Percentiles rank a stretch among this genome's conserved stretches.
phyloP scores from a whole-genome alignment of 768 basidiomycete genomes.

The Amanita pseudoporphyria region DNA sequence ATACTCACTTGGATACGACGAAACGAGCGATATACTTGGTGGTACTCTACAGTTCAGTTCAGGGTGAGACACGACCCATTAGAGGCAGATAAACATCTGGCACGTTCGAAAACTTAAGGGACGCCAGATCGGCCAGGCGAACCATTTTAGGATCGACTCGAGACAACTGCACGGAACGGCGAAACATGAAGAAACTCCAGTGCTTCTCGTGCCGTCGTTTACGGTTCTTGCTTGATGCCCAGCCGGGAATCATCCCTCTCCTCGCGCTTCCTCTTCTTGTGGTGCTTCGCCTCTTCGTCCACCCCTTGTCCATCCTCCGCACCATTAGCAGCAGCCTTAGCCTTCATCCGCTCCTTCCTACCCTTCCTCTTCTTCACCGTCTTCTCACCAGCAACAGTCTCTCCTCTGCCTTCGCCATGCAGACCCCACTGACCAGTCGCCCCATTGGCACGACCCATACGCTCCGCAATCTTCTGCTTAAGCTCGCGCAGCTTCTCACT shows the following conservation, averaged over 20 bases:
- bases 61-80: too few species aligned
- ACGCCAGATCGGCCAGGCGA: too few species aligned
- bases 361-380: slow-evolving; percentile 53
- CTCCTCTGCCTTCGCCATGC: slow-evolving; percentile 14
- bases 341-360: slow-evolving; percentile 56
- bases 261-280: slow-evolving; percentile 16
- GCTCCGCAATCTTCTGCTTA: slow-evolving; percentile 47
- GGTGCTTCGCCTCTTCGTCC: slow-evolving; percentile 13
- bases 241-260: slow-evolving; percentile 6
- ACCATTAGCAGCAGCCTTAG: slow-evolving; percentile 26
- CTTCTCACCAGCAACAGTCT: slow-evolving; percentile 12
- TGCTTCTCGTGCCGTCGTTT: slow-evolving; percentile 3
- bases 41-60: too few species aligned
- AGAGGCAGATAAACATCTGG: too few species aligned
- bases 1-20: too few species aligned
- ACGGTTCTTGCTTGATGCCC: not conserved
- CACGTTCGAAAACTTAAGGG: too few species aligned
- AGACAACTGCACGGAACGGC: too few species aligned
- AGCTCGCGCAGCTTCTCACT: slow-evolving; percentile 64
- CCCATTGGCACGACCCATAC: slow-evolving; percentile 20
- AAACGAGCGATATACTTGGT: too few species aligned
- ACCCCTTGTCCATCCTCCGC: slow-evolving; percentile 11
- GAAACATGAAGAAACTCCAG: too few species aligned
- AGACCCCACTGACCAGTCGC: slow-evolving; percentile 13
- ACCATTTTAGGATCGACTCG: too few species aligned